Base-by-base conservation (phyloP, 140 eudicot species). In the Senecio squalidus region DNA sequence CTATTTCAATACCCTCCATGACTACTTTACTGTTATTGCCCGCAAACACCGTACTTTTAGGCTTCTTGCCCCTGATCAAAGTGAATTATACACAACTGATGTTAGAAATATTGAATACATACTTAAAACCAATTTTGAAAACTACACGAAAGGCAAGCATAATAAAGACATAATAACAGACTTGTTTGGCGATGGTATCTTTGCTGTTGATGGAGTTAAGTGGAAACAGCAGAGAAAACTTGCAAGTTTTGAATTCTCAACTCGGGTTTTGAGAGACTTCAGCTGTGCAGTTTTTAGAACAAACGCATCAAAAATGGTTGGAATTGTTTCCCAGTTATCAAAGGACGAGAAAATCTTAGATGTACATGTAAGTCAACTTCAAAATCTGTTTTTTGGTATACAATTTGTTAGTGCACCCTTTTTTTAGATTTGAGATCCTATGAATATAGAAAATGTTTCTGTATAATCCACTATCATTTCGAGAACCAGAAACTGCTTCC, bases 141-240 rank as follows among this genome's bases (percentile, higher is more conserved):
- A 74, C 64, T 76, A 79, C 64, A 50, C 61, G 2, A 79, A 82
- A 64, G 84, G 94, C 1, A 27, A 66, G 26, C 33, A 58, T 34
- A 75, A 76, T 64, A 74, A 67, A 48, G 82, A 76, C 8, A 49
- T 81, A 13, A 27, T 53, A 6, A 55, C 44, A 3, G 90, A 79
- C 58, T 39, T 86, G 68, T 80, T 86, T 72, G 85, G 88, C n/a
- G 33, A 80, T 38, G 85, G 88, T 21, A 82, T 80, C 18, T 82
- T 82, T 38, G 76, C 78, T 17, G 88, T 83, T 18, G 85, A 80
- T 64, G 88, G 85, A 0, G 74, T 66, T 5, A 80, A 67, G 64
- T 77, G 88, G 93, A 57, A 64, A 72, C 72, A 80, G 47, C 94
- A 84, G 55, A 78, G 88, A 55, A 86, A 82, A 58, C 83, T 80